Evolutionary conservation across 2,329 filamentous ascomycete species (phyloP).

Genomic region (Aspergillus tamarii): DNA sequence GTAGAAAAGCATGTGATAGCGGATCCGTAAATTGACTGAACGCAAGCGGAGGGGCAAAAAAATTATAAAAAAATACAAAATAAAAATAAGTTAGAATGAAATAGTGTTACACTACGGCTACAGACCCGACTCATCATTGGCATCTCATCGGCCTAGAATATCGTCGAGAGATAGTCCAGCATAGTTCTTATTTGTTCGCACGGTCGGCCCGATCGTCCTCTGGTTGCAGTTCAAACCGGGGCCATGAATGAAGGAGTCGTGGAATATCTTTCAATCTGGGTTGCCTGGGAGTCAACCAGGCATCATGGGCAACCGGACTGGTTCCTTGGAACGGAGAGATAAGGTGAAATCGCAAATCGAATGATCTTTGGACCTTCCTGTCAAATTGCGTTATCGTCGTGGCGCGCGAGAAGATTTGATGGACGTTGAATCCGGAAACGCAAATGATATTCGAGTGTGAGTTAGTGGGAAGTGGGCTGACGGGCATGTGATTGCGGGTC

Average conservation of each 20-base stretch:
- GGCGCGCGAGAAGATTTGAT: constrained; percentile 2
- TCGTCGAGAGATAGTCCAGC: not conserved
- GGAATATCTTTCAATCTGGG: no score
- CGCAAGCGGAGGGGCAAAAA: constrained; percentile 5
- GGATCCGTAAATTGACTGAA: constrained; percentile 12
- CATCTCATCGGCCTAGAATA: constrained; percentile 14
- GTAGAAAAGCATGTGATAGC: constrained; percentile 27
- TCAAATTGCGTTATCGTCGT: not conserved
- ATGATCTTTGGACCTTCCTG: not conserved
- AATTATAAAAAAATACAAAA: no score
- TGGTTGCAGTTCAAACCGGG: no score
- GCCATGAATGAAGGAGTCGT: no score
- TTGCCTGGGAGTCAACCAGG: no score
- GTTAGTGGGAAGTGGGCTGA: not conserved
- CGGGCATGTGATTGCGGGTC: constrained; percentile 41
- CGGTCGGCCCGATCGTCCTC: constrained; percentile 9
- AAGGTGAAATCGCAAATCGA: not conserved
- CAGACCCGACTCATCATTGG: constrained; percentile 6
- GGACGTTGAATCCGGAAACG: constrained; percentile 6
- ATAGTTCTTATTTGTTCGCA: not conserved
- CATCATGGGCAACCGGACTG: no score
- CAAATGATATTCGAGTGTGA: constrained; percentile 10
- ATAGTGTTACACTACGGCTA: constrained; percentile 1
- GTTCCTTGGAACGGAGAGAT: no score
- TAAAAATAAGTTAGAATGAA: no score